These are phyloP conservation scores for Monosporascus sp. DNA, from an alignment of 2,329 filamentous ascomycete species.

Conservation along the genomic window DNA sequence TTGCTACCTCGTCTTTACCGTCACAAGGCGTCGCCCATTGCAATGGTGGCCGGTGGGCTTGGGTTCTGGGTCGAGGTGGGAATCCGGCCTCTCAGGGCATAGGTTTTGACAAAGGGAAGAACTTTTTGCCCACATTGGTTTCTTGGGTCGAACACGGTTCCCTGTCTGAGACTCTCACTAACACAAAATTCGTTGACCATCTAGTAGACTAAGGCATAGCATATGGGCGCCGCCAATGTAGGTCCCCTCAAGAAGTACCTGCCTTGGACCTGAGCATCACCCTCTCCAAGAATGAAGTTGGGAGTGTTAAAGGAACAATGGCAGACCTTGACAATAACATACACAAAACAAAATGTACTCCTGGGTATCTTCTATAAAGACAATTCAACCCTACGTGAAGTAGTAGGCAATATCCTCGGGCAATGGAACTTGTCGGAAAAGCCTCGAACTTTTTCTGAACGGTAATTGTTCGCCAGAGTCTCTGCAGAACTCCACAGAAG, in stretches of 20 bases:
- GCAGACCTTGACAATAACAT: too few relatives aligned
- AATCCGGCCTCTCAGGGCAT: slow-evolving; percentile 11
- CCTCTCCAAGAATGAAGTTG: slow-evolving; percentile 22
- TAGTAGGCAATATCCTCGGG: too few relatives aligned
- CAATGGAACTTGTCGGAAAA: too few relatives aligned
- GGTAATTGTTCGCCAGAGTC: too few relatives aligned
- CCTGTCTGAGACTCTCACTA: slow-evolving; percentile 35
- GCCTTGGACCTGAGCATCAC: slow-evolving; percentile 21
- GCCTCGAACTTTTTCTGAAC: too few relatives aligned
- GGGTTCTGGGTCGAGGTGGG: slow-evolving; percentile 22
- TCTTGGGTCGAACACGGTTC: slow-evolving; percentile 40
- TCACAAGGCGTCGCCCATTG: too few relatives aligned
- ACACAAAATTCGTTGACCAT: slow-evolving; percentile 28
- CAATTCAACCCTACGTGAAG: too few relatives aligned
- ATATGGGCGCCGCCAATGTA: slow-evolving; percentile 30
- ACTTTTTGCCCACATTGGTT: slow-evolving; percentile 42
- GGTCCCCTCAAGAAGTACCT: slow-evolving; percentile 28
- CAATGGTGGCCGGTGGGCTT: slow-evolving; percentile 1
- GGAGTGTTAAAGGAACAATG: slow-evolving; percentile 14
- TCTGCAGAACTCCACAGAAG: too few relatives aligned
- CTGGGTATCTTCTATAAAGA: too few relatives aligned
- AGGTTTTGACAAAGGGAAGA: slow-evolving; percentile 31
- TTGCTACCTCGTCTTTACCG: too few relatives aligned
- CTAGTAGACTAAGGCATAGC: slow-evolving; percentile 17
- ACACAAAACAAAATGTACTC: too few relatives aligned